phyloP scores from a whole-genome alignment of 73 alveolate genomes.

The Durusdinium trenchii region DNA sequence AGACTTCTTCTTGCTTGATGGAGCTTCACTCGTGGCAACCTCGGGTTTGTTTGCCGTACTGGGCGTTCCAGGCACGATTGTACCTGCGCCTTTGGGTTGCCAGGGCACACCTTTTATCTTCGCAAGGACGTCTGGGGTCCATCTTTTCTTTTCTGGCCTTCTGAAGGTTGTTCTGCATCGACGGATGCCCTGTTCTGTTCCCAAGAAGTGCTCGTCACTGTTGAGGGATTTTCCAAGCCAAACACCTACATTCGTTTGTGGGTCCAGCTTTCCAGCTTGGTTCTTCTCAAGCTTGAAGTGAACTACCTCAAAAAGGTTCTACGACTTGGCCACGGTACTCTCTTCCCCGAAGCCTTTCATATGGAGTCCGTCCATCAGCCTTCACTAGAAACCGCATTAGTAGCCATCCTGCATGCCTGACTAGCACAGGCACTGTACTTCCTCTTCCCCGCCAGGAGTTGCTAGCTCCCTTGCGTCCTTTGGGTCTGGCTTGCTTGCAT shows the following conservation, averaged over 20 bases:
- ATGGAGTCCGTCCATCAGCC: slow-evolving; percentile 44
- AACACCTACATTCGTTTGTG: not conserved
- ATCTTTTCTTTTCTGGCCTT: not conserved
- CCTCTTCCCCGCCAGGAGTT: no score
- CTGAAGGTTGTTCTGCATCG: slow-evolving; percentile 50
- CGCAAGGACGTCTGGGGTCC: not conserved
- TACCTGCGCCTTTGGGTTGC: slow-evolving; percentile 24
- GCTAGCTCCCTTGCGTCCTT: no score
- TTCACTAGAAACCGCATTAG: slow-evolving; percentile 32
- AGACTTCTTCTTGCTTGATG: not conserved
- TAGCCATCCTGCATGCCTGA: slow-evolving; percentile 29
- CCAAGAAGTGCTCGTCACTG: slow-evolving; percentile 46
- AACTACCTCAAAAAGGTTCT: not conserved
- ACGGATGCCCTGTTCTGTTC: slow-evolving; percentile 37
- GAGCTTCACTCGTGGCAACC: not conserved
- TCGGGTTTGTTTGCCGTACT: no score
- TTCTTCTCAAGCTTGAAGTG: not conserved
- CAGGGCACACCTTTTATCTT: slow-evolving; percentile 19
- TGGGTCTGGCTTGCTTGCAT: not conserved
- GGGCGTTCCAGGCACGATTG: not conserved
- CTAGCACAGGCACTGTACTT: no score
- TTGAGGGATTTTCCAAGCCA: slow-evolving; percentile 53
- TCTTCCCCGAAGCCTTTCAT: slow-evolving; percentile 7
- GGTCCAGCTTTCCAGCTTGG: not conserved
- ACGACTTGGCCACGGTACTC: slow-evolving; percentile 15